Evolutionary conservation across 2,329 filamentous ascomycete species (phyloP), one percentile per base, ranked within the genome.

Genomic region (Fusarium sp.): DNA sequence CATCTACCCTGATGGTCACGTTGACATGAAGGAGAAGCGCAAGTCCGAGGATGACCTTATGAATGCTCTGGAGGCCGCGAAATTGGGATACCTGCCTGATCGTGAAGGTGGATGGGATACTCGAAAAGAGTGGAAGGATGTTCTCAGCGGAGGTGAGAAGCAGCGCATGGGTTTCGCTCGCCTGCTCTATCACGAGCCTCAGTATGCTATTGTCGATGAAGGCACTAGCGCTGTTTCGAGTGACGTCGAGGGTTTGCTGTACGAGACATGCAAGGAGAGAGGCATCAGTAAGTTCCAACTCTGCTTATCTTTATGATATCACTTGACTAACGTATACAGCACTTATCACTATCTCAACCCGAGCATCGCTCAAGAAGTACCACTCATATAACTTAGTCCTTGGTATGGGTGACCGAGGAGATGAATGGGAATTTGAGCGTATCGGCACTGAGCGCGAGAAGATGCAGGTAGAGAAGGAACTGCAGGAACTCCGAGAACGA

Each of bases 91-190:
- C 79, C 86, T 99, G 1, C 93, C 94, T 2, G 90, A 94, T 51
- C 90, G 96, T 18, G 96, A 99, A 83, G 96, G 96, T 41, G 96
- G 96, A 16, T 98, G 94, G 94, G 94, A 99, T 77, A 96, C 94
- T 7, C 88, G 94, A 60, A 98, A 99, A 81, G 94, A 97, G 78
- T 99, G 96, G 96, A 98, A 98, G 82, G 95, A 98, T 74, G 94
- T 99, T 7, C 85, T 99, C n/a, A 95, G 92, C 70, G 96, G 96
- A 41, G 96, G 96, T 14, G 96, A 99, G 85, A 99, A 99, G 83
- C 96, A 99, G 82, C 87, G 96, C 24, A 93, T 99, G 88, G 94
- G 90, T 0, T 94, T 99, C 75, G 95, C 97, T 6, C 86, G 96
- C 46, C 80, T 99, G 52, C 83, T 98, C 42, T 99, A 99, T 77